phyloP scores from a whole-genome alignment of 2,329 filamentous ascomycete species.

The Sporothrix pseudoabietina region DNA sequence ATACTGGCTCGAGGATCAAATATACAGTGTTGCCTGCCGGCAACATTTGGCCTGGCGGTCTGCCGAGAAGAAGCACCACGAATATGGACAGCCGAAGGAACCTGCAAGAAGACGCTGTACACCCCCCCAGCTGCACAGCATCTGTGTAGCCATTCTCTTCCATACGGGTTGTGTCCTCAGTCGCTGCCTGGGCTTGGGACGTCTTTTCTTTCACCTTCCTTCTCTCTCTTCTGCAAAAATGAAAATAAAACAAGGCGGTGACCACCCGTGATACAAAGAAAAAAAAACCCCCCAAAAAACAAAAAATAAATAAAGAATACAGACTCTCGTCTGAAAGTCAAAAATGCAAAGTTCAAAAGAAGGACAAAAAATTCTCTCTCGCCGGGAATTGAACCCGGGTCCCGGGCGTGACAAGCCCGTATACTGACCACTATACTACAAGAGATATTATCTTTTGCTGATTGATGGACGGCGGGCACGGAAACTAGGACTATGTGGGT shows the following conservation, averaged over 20 bases:
- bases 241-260: too few relatives aligned
- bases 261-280: background rate
- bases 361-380: background rate
- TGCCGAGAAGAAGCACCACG: background rate
- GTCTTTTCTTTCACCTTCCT: too few relatives aligned
- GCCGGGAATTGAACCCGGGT: background rate
- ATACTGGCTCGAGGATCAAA: background rate
- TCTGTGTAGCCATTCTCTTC: background rate
- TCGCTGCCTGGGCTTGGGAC: background rate
- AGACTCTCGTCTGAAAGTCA: background rate
- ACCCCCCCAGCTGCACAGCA: background rate
- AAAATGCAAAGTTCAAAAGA: background rate
- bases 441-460: background rate
- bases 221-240: too few relatives aligned
- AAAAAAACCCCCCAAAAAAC: background rate
- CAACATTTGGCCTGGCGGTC: background rate
- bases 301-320: too few relatives aligned
- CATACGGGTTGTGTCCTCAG: background rate
- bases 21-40: background rate
- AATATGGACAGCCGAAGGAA: background rate
- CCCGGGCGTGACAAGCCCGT: background rate
- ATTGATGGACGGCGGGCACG: background rate
- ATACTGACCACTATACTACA: background rate
- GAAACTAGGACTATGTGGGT: background rate
- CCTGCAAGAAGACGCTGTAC: background rate